These are phyloP conservation scores for Russula abietina DNA, from an alignment of 768 basidiomycete species.

Conservation along the genomic window DNA sequence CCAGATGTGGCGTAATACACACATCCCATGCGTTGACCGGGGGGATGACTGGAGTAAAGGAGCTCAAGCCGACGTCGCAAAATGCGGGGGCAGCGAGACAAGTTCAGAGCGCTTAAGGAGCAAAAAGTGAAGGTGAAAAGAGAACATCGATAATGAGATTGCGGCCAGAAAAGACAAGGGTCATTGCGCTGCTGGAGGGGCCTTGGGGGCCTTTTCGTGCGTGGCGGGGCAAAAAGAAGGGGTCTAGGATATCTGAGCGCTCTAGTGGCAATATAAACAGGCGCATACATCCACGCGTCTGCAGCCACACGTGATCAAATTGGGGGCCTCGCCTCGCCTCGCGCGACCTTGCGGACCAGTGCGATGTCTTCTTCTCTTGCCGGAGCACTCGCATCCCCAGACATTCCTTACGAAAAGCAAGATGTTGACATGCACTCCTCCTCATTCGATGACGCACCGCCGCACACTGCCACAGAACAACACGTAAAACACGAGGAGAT, in stretches of 20 bases:
- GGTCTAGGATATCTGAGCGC: not conserved
- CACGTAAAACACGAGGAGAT: slow-evolving; percentile 37
- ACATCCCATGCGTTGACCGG: not conserved
- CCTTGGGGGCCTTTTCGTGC: not conserved
- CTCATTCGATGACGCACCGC: not conserved
- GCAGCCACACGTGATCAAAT: not conserved
- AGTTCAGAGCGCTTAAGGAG: not conserved
- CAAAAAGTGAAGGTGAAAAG: not conserved
- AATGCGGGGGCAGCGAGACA: not conserved
- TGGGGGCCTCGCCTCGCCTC: not conserved
- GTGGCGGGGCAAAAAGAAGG: not conserved
- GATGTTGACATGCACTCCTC: slow-evolving; percentile 20
- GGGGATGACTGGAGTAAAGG: not conserved
- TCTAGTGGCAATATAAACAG: slow-evolving; percentile 3
- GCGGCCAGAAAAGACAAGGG: not conserved
- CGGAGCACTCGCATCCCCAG: slow-evolving; percentile 13
- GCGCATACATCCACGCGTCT: slow-evolving; percentile 4
- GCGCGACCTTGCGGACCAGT: not conserved
- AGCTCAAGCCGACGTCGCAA: not conserved
- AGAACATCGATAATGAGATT: not conserved
- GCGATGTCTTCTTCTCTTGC: slow-evolving; percentile 14
- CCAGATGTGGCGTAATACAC: slow-evolving; percentile 11
- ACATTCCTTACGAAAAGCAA: not conserved
- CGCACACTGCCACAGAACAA: slow-evolving; percentile 15
- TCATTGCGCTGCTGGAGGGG: not conserved